phyloP scores from a whole-genome alignment of 2,329 filamentous ascomycete species.

The Dothideomycetes sp. region DNA sequence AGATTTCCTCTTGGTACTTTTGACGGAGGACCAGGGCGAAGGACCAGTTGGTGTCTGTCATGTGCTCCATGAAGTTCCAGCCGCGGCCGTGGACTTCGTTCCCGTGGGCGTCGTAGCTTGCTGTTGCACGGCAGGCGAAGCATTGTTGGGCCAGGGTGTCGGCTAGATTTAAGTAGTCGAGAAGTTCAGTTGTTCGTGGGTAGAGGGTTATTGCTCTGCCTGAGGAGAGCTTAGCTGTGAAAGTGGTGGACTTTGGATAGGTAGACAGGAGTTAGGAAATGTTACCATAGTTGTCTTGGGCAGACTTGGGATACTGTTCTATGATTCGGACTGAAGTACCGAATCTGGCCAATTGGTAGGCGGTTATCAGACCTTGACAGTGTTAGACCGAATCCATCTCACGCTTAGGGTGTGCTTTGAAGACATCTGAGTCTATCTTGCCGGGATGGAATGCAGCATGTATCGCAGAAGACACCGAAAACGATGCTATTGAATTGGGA shows the following conservation, averaged over 20 bases:
- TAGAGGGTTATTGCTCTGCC: slow-evolving; percentile 45
- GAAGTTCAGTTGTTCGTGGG: slow-evolving; percentile 39
- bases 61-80: slow-evolving; percentile 11
- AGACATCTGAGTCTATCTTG: no score
- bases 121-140: slow-evolving; percentile 40
- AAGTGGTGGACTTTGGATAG: slow-evolving; percentile 18
- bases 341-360: slow-evolving; percentile 34
- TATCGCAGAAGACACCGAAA: no score
- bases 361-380: slow-evolving; percentile 25
- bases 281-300: slow-evolving; percentile 31
- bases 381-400: no score
- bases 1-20: slow-evolving; percentile 44
- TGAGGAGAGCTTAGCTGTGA: no score
- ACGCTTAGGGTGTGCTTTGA: no score
- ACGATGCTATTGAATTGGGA: no score
- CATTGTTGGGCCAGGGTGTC: slow-evolving; percentile 41
- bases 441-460: no score
- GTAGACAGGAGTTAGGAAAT: no score
- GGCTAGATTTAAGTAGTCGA: slow-evolving; percentile 40
- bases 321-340: slow-evolving; percentile 34
- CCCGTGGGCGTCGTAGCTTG: slow-evolving; percentile 32
- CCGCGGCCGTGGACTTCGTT: slow-evolving; percentile 13
- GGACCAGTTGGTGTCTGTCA: slow-evolving; percentile 30
- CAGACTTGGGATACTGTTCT: slow-evolving; percentile 37
- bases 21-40: slow-evolving; percentile 45